Percentiles rank a stretch among this genome's conserved stretches.
Evolutionary conservation across 2,329 filamentous ascomycete genomes (phyloP).

Genomic region (Aspergillus hortae): DNA sequence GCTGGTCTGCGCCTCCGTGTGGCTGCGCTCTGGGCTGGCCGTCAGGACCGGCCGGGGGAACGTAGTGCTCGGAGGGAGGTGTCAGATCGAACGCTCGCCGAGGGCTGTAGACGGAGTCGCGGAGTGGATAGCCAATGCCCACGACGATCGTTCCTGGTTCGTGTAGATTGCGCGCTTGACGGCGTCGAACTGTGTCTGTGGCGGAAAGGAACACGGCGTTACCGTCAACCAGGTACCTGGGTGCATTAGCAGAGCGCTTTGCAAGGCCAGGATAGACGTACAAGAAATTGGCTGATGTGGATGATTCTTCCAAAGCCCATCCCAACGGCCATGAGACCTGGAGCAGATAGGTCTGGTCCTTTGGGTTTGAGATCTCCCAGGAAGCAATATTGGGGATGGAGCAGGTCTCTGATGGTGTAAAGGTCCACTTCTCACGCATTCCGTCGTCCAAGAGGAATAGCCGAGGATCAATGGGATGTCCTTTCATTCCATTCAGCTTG

Average conservation of each 20-base stretch:
- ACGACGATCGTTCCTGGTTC: conserved; percentile 21
- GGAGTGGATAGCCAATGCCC: conserved; percentile 23
- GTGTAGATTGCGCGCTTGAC: conserved; percentile 7
- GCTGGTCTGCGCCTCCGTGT: conserved; percentile 44
- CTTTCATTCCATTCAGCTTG: not conserved
- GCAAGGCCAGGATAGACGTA: conserved; percentile 6
- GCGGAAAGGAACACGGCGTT: conserved; percentile 27
- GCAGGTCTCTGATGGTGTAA: not conserved
- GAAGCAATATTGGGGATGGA: conserved; percentile 9
- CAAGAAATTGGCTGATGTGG: conserved; percentile 14
- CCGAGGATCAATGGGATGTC: not conserved
- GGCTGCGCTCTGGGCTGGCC: conserved; percentile 15
- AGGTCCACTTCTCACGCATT: not conserved
- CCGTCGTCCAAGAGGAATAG: not conserved
- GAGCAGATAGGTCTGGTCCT: conserved; percentile 16
- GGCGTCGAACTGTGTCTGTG: conserved; percentile 21
- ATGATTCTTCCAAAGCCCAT: conserved; percentile 12
- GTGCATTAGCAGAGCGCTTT: not conserved
- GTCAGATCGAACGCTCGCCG: conserved; percentile 19
- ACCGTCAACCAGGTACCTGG: conserved; percentile 26
- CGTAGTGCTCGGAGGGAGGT: conserved; percentile 17
- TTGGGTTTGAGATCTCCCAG: conserved; percentile 9
- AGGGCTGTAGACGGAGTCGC: conserved; percentile 17
- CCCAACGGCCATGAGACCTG: conserved; percentile 24
- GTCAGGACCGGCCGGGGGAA: conserved; percentile 22